Percentiles rank a stretch among this genome's conserved stretches.
Evolutionary conservation across 768 basidiomycete species (phyloP).

Genomic region (Hydnomerulius pinastri): DNA sequence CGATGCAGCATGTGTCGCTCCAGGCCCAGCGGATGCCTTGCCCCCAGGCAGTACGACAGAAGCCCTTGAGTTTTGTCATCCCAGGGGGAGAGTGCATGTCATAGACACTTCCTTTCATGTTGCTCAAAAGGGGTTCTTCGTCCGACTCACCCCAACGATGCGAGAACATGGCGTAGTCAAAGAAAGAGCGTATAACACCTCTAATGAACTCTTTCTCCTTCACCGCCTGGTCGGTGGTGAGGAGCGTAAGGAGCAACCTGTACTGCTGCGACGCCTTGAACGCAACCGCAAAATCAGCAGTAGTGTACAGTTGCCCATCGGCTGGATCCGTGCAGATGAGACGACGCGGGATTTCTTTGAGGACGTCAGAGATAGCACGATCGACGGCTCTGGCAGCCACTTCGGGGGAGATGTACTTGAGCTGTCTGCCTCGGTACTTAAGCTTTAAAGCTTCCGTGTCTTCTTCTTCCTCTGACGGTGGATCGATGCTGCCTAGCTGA

Average conservation of each 20-base stretch:
- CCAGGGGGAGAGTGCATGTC: neutral
- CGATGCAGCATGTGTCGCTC: conserved; percentile 15
- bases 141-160: conserved; percentile 3
- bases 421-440: neutral
- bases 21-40: neutral
- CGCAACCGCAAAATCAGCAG: neutral
- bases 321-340: neutral
- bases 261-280: neutral
- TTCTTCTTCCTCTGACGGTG: neutral
- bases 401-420: neutral
- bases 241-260: neutral
- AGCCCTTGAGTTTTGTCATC: conserved; percentile 1
- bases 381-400: neutral
- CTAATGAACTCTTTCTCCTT: neutral
- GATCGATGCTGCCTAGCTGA: neutral
- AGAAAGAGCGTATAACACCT: neutral
- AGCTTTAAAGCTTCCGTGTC: neutral
- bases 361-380: neutral
- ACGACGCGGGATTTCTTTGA: neutral
- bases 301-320: neutral
- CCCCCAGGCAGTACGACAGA: neutral
- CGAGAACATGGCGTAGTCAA: conserved; percentile 6
- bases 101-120: conserved; percentile 2
- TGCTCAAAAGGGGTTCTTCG: conserved; percentile 1
- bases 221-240: neutral